Evolutionary conservation across 805 yeast genomes (phyloP), one percentile per base, ranked within the genome.

Genomic region (Ogataea methanolica): DNA sequence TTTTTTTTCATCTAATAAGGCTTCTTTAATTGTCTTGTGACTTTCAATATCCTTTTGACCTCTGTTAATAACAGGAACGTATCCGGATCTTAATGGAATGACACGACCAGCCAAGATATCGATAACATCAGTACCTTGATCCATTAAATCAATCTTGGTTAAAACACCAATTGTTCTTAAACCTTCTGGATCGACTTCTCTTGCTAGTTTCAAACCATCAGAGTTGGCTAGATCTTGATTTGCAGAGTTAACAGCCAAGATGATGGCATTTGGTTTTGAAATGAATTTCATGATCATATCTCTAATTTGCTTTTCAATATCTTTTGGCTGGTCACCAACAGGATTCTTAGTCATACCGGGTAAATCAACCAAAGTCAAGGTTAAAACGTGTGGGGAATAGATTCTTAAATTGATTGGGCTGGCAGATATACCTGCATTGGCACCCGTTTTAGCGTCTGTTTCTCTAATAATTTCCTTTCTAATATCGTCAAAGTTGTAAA

Each of bases 291-390:
- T 76, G 42, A 94, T 75, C 89, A 94, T 85, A 54, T 90, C 96
- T 62, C 90, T 83, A 61, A 94, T 94, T 70, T 89, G 97, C 55
- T 78, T 82, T 72, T 94, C 99, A 56, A 94, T 94, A 68, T 94
- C 99, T 60, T 87, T 85, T 46, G 99, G 99, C 70, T 94, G 99
- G 70, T 94, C 99, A 43, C 99, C 99, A 47, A 94, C 97, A 4
- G 99, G 99, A 36, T 94, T 99, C 66, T 94, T 94, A 37, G 99
- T 94, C 61, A 94, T 79, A 51, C 99, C 99, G 9, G 99, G 99
- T 61, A 94, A 78, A 71, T 94, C 99, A 37, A 94, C 97, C 59
- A 94, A 77, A 7, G 99, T 94, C 65, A 92, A 79, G 17, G 97
- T 91, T 55, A 92, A 75, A 41, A 92, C 98, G 58, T 89, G 90